These are phyloP conservation scores for Huntiella savannae DNA, from an alignment of 2,329 filamentous ascomycete species.

Conservation along the genomic window DNA sequence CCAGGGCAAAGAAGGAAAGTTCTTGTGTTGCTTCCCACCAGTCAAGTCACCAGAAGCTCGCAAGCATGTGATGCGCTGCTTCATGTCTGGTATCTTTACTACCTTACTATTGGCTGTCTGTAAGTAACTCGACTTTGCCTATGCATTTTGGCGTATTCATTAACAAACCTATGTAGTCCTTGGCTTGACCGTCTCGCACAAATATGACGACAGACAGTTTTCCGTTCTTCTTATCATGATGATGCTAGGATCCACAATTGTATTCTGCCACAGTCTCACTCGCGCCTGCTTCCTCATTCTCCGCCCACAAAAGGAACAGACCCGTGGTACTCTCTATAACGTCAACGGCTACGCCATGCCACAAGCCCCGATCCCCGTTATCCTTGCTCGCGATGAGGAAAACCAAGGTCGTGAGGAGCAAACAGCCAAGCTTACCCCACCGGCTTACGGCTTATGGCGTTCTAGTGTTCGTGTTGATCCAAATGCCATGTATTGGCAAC, in stretches of 20 bases:
- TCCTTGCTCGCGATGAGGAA: conserved; percentile 57
- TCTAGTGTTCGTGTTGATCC: conserved; percentile 69
- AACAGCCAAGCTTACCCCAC: conserved; percentile 43
- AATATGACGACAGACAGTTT: conserved; percentile 47
- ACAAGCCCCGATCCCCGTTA: conserved; percentile 54
- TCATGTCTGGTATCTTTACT: conserved; percentile 47
- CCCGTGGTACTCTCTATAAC: conserved; percentile 26
- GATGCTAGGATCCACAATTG: conserved; percentile 52
- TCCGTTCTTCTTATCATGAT: conserved; percentile 65
- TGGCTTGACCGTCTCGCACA: conserved; percentile 46
- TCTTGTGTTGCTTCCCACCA: conserved; percentile 36
- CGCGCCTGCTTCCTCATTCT: conserved; percentile 50
- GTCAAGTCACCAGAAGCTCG: conserved; percentile 34
- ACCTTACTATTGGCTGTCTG: conserved; percentile 42
- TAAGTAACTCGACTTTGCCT: conserved; percentile 25
- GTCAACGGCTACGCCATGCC: conserved; percentile 52
- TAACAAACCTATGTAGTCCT: conserved; percentile 37
- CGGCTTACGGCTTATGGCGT: conserved; percentile 72
- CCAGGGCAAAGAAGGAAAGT: conserved; percentile 14
- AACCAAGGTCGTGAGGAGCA: conserved; percentile 36
- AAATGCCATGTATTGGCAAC: conserved; percentile 63
- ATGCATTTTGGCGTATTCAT: neutral
- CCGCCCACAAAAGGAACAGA: conserved; percentile 19
- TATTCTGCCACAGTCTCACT: conserved; percentile 65
- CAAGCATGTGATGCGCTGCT: conserved; percentile 36